Evolutionary conservation across 164 flowering plant species (phyloP), one percentile per base, ranked within the genome.

Genomic region (Tetrastigma voinierianum): DNA sequence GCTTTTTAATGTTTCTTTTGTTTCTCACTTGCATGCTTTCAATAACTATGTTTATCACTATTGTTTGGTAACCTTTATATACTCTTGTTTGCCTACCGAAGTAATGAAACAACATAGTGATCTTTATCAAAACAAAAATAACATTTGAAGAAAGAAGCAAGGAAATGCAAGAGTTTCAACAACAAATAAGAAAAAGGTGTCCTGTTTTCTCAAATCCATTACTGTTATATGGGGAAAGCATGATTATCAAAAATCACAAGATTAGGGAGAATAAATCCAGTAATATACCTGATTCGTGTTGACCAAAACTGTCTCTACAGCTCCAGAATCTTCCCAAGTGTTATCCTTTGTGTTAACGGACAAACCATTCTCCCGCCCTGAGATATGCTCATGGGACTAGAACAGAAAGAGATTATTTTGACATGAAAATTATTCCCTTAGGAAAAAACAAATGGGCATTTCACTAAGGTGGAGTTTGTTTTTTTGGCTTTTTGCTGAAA

Each of bases 221-320:
- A 32, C 40, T 32, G 0, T 32, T 32, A 32, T 32, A 32, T 32
- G 5, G 40, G 40, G 40, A 32, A 32, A 32, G 40, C 40, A 32
- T 32, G 40, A 7, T 32, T 32, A 32, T 32, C 0, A 47, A 20
- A 9, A 60, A 58, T 32, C 12, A 58, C 9, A 11, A 32, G 13
- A 58, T 24, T 16, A 25, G 61, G n/a, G 3, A 9, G 18, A 32
- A 32, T 32, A 23, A 23, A 67, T 18, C 32, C 48, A 62, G 61
- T 2, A 32, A 19, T 64, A 63, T 51, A 91, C 98, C 91, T 94
- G 93, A 76, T 91, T 92, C 17, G 97, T 87, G 68, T 90, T 91
- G 55, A 89, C 91, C 72, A 95, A 67, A 71, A 85, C 88, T 10
- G 85, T 76, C 65, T 84, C 87, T 4, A 84, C 78, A 46, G 86